Evolutionary conservation across 345 rosid genomes (phyloP), one percentile per base, ranked within the genome.

Genomic region (Salix caprea): DNA sequence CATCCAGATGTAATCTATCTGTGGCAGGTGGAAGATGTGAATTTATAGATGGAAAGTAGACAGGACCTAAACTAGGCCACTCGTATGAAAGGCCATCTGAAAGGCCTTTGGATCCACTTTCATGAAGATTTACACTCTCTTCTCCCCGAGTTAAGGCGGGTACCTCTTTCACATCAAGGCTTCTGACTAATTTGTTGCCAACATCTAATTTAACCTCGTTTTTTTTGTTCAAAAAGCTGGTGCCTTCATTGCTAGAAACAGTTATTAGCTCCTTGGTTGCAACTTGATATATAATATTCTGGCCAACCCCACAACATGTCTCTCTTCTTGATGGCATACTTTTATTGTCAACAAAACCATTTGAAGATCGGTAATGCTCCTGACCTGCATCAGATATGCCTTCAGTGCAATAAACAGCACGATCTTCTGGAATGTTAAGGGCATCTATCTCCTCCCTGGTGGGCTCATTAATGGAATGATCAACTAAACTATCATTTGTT

Each of bases 1-100:
- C 97, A 84, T 95, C 99, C 75, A 95, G 89, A 87, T 95, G 99
- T 79, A 95, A 86, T 79, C 99, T 90, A 79, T 95, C 97, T 24
- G 97, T 86, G 67, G 99, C 96, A 71, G 97, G 87, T 71, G 94
- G 97, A 44, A 89, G 85, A 82, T 90, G 92, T 65, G 98, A 80
- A 85, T 84, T 90, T 71, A 89, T 80, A 64, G 92, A 84, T 61
- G 96, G 85, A 85, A 91, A 91, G 85, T 92, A 89, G 82, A 90
- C 75, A 42, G 92, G 91, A 79, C 90, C 86, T 70, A 86, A 83
- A 77, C 86, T 89, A 79, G 97, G 97, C 96, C 99, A 90, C 87
- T 93, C 99, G 66, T 89, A 91, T 67, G 97, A 93, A 82, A 84
- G 78, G 80, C 77, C 89, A 61, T 86, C 96, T 52, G 84, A 85